Base-by-base conservation (phyloP, 2,329 filamentous ascomycete species). In the Trichoderma atroviride region DNA sequence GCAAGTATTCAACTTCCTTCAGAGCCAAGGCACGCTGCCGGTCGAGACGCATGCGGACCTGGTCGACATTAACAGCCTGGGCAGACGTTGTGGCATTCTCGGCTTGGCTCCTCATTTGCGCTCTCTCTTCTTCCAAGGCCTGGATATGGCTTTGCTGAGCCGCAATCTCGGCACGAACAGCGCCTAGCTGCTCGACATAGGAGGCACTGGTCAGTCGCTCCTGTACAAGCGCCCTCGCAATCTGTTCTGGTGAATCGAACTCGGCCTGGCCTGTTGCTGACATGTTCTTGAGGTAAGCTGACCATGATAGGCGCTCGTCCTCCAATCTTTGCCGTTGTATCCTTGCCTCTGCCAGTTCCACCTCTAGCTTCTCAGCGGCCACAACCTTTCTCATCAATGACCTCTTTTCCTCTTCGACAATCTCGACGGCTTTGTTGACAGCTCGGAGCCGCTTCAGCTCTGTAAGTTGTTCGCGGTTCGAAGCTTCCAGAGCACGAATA, bases 391-490 rank as follows among this genome's bases (percentile, higher is more conserved):
- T 89, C 78, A 96, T 91, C 27, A 99, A 82, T 0, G 89, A 88
- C 71, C 92, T 86, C 83, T 98, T 98, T 82, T 99, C 94, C 78
- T 99, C 96, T 77, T 99, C 94, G 0, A 98, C 92, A 2, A 99
- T 88, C 76, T 97, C 93, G 1, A 97, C 90, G n/a, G 92, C 93
- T 80, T 92, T 95, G 78, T 94, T 90, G 4, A 91, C 82, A 73
- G 94, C 92, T 16, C 94, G 90, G 47, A 96, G 85, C 73, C 94
- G 91, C 74, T 92, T 93, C 43, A 99, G 82, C 77, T 99, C 95
- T 0, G 86, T 80, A 16, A 88, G 83, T 76, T 97, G 92, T 61
- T 97, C 93, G 29, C 92, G 86, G 72, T 93, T 97, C 43, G 88
- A 88, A 0, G 88, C 86, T 78, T 99, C 96, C 3, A 99, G 84